Percentiles rank a stretch among this genome's conserved stretches.
Conservation (phyloP, 1,284 basidiomycete genomes). For the Melampsora abietis-canadensis region DNA sequence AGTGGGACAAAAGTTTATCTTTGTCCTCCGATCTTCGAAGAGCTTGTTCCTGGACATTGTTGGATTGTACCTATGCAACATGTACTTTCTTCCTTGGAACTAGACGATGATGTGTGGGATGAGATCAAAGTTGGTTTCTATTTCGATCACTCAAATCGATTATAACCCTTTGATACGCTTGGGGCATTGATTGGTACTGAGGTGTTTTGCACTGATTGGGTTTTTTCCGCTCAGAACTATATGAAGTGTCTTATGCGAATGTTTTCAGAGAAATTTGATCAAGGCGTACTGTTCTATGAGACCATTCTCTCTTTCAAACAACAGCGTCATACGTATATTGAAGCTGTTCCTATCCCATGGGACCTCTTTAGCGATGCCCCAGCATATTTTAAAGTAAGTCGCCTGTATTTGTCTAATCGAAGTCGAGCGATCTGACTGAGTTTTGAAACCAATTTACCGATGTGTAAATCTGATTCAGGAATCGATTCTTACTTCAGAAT, state of each 20-base stretch:
- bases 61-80: slow-evolving; percentile 95
- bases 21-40: slow-evolving; percentile 78
- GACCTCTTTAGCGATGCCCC: slow-evolving; percentile 78
- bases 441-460: slow-evolving; percentile 32
- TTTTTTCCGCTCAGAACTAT: slow-evolving; percentile 65
- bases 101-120: slow-evolving; percentile 97
- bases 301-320: slow-evolving; percentile 78
- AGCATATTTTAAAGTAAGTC: slow-evolving; percentile 79
- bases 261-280: slow-evolving; percentile 75
- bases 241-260: slow-evolving; percentile 98
- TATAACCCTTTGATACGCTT: not conserved
- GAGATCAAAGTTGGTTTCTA: slow-evolving; percentile 71
- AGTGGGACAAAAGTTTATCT: slow-evolving; percentile 87
- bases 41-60: slow-evolving; percentile 82
- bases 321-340: slow-evolving; percentile 87
- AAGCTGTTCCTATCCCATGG: slow-evolving; percentile 81
- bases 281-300: slow-evolving; percentile 89
- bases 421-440: slow-evolving; percentile 10
- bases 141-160: slow-evolving; percentile 45
- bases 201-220: not conserved
- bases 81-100: slow-evolving; percentile 82
- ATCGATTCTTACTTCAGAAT: slow-evolving; percentile 83
- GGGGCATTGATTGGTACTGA: slow-evolving; percentile 9
- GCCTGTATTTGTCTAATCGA: not conserved
- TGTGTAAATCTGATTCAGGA: slow-evolving; percentile 60